Evolutionary conservation across 169 alveolate species (phyloP).

Genomic region (Cryptosporidium tyzzeri): DNA sequence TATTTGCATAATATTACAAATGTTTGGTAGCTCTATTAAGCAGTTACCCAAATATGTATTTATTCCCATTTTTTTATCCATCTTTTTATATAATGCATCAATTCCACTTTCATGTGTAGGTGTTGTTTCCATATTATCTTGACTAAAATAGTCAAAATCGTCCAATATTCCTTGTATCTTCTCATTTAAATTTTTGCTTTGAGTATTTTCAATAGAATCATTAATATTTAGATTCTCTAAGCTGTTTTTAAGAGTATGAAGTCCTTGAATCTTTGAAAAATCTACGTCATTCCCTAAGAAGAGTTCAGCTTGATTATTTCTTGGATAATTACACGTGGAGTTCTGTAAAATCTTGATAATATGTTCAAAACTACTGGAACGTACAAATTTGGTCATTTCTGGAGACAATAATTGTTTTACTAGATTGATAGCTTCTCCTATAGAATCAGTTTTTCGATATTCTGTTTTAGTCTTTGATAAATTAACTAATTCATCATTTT

Average conservation of each 20-base stretch:
- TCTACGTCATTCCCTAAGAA: not conserved
- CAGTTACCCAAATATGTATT: slow-evolving; percentile 23
- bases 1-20: slow-evolving; percentile 16
- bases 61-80: not conserved
- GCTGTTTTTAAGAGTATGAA: not conserved
- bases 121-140: not conserved
- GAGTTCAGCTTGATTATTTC: not conserved
- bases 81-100: not conserved
- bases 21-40: slow-evolving; percentile 25
- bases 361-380: slow-evolving; percentile 27
- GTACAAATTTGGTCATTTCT: slow-evolving; percentile 50
- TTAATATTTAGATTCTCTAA: not conserved
- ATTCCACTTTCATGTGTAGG: not conserved
- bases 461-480: not conserved
- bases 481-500: not conserved
- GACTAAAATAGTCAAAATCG: slow-evolving; percentile 19
- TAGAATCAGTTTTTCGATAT: not conserved
- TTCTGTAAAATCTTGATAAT: slow-evolving; percentile 25
- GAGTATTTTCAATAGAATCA: not conserved
- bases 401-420: slow-evolving; percentile 42
- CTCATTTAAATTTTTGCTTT: not conserved
- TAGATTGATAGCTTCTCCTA: slow-evolving; percentile 24
- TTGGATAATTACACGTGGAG: slow-evolving; percentile 52
- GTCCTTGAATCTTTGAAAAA: not conserved
- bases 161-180: slow-evolving; percentile 29